A percentile compares a stretch with the other conserved stretches of the same genome.
These are phyloP conservation scores for Rhizoclosmatium sp. DNA, from an alignment of 192 early-diverging fungal species.

Conservation along the genomic window DNA sequence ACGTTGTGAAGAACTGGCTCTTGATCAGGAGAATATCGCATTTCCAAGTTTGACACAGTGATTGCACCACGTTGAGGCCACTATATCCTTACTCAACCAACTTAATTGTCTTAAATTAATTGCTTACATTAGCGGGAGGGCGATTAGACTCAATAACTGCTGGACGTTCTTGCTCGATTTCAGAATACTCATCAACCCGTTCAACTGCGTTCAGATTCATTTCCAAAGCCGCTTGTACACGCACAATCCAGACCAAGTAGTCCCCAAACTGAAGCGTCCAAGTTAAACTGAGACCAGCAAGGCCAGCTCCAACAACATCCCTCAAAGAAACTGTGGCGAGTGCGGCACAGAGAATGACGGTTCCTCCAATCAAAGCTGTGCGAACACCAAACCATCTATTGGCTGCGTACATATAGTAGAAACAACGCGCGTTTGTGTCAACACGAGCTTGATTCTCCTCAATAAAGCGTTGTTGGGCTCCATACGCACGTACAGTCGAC, in stretches of 20 bases:
- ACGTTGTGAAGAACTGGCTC: conserved; percentile 71
- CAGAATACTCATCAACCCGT: conserved; percentile 85
- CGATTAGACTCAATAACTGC: conserved; percentile 62
- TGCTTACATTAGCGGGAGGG: conserved; percentile 37
- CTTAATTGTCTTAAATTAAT: not conserved
- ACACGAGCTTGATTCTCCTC: conserved; percentile 38
- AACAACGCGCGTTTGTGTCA: conserved; percentile 84
- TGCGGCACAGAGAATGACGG: conserved; percentile 61
- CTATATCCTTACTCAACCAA: not conserved
- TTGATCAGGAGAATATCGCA: conserved; percentile 77
- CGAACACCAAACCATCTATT: conserved; percentile 71
- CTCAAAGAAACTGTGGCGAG: conserved; percentile 50
- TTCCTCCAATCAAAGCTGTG: conserved; percentile 76
- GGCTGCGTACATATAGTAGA: conserved; percentile 83
- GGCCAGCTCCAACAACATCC: conserved; percentile 75
- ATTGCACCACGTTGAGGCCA: conserved; percentile 77
- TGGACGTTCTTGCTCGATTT: conserved; percentile 82
- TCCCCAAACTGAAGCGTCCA: conserved; percentile 83
- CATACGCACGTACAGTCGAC: conserved; percentile 56
- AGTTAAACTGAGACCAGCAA: conserved; percentile 85
- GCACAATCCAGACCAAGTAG: conserved; percentile 72
- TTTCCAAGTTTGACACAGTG: conserved; percentile 66
- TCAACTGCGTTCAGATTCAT: conserved; percentile 68
- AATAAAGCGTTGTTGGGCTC: conserved; percentile 47
- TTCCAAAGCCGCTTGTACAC: conserved; percentile 61